These are phyloP conservation scores for Populus davidiana DNA, from an alignment of 345 rosid species.

Conservation along the genomic window DNA sequence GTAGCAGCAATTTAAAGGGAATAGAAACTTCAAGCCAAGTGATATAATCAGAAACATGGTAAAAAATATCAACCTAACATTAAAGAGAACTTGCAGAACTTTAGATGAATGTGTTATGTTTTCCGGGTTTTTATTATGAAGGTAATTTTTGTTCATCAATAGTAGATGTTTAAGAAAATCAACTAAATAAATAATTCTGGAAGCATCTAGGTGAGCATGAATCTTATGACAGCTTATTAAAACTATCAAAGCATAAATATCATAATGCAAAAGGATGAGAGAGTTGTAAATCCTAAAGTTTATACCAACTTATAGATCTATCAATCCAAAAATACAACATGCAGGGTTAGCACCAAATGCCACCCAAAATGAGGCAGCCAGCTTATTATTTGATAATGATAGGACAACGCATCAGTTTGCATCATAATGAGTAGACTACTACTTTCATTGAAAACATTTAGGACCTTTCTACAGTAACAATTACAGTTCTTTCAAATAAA, in stretches of 20 bases:
- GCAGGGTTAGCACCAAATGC: background rate
- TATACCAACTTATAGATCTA: background rate
- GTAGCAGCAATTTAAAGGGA: slow-evolving; percentile 9
- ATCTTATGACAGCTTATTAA: background rate
- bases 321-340: background rate
- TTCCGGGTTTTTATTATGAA: background rate
- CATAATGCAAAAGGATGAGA: background rate
- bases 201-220: background rate
- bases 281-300: background rate
- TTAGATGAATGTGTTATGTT: background rate
- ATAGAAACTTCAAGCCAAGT: slow-evolving; percentile 1
- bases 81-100: background rate
- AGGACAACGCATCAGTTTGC: background rate
- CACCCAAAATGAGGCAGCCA: background rate
- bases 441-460: background rate
- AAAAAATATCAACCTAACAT: background rate
- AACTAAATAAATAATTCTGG: background rate
- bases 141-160: background rate
- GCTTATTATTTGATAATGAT: background rate
- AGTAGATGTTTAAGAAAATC: background rate
- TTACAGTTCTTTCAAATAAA: background rate
- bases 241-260: background rate
- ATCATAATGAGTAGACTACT: background rate
- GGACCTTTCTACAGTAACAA: background rate
- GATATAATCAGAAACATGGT: background rate